Evolutionary conservation across 1,284 basidiomycete genomes (phyloP).

Genomic region (Ganoderma resinaceum): DNA sequence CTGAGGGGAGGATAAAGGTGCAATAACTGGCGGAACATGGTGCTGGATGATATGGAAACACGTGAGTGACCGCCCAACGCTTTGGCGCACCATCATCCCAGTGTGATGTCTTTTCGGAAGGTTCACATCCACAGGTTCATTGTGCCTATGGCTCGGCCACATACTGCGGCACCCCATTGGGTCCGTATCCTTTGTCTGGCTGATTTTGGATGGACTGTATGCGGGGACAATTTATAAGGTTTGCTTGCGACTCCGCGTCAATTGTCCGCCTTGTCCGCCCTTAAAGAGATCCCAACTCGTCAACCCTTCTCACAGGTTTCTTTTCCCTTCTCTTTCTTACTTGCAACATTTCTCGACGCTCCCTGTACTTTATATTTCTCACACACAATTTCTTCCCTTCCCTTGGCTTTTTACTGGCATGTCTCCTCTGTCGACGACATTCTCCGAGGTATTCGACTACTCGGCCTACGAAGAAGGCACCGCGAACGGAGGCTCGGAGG

Average conservation of each 20-base stretch:
- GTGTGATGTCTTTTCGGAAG: not conserved
- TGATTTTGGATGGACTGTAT: not conserved
- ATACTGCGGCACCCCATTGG: not conserved
- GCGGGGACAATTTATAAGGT: no score
- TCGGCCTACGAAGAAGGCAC: no score
- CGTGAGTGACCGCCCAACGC: not conserved
- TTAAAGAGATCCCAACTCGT: not conserved
- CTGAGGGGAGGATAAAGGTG: not conserved
- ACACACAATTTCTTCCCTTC: not conserved
- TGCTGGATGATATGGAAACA: not conserved
- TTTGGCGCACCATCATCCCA: not conserved
- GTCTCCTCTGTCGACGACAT: no score
- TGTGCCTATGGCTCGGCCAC: not conserved
- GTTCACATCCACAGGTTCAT: not conserved
- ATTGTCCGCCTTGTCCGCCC: not conserved
- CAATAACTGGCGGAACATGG: not conserved
- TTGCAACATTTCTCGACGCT: not conserved
- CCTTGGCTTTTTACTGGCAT: no score
- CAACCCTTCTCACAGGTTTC: not conserved
- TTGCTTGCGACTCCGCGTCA: no score
- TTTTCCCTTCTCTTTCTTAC: not conserved
- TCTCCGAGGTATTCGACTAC: no score
- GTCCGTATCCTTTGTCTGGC: not conserved
- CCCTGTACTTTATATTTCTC: not conserved
- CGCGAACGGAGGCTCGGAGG: no score